Base-by-base conservation (phyloP, 192 early-diverging fungal species). In the Lobosporangium transversale region DNA sequence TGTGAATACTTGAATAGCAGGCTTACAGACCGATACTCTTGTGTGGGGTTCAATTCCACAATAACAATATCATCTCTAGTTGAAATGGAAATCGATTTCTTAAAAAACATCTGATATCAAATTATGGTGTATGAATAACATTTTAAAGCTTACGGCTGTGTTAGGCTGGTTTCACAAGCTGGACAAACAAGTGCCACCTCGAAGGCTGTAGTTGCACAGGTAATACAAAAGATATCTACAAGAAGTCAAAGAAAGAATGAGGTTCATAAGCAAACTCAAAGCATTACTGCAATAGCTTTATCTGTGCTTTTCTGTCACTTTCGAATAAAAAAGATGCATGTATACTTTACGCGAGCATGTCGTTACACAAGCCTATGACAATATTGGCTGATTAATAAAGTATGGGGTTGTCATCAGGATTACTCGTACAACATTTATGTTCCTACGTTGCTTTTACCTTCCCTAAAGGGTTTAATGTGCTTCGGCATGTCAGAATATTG, bases 181-280 rank as follows among this genome's bases (percentile, higher is more conserved):
- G 89, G 91, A 60, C 91, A 93, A 14, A 82, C 68, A 10, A 84
- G 56, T 10, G 82, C 81, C 11, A 80, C 66, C 20, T 71, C 52
- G 58, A 90, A 89, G 5, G 80, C 51, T 18, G 53, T 76, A 20
- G 68, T 83, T 23, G 91, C 87, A 57, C 89, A 92, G 4, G 44
- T 50, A 27, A 87, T 75, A 65, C 89, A 92, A 79, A 91, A 91
- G 17, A 92, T 83, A 58, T 91, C 88, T 91, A 78, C 3, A 12
- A 11, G 15, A 14, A n/a, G n/a, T 54, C 9, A 17, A 30, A 9
- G 53, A 20, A 21, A 50, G n/a, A 31, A 7, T 35, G 30, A 54
- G 53, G 17, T 15, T 54, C 17, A 14, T 54, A 12, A 4, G 4
- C 23, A 50, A 26, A 6, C 6, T 15, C 44, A 14, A 45, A 45